phyloP scores from a whole-genome alignment of 2,329 filamentous ascomycete genomes.

The Pseudodiploospora longispora region DNA sequence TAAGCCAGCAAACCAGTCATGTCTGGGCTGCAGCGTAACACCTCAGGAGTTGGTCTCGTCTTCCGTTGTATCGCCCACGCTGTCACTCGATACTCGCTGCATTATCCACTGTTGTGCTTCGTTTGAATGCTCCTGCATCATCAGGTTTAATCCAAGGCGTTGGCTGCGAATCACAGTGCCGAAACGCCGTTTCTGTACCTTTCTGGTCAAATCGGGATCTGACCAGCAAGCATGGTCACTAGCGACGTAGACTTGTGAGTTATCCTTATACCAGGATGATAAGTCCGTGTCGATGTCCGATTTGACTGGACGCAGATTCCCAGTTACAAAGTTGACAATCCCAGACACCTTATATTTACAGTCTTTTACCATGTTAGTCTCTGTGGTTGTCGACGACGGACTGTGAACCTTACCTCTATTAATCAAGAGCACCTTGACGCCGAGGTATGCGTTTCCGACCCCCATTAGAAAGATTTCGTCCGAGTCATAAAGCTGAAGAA shows the following conservation, averaged over 20 bases:
- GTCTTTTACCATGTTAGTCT: conserved; percentile 27
- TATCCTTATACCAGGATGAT: conserved; percentile 73
- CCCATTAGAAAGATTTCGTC: conserved; percentile 79
- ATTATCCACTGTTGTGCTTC: conserved; percentile 47
- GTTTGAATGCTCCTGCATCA: conserved; percentile 47
- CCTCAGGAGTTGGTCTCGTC: conserved; percentile 26
- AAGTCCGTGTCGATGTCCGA: conserved; percentile 68
- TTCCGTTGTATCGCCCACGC: conserved; percentile 39
- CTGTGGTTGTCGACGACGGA: not conserved
- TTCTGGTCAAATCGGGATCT: conserved; percentile 50
- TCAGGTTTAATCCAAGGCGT: conserved; percentile 40
- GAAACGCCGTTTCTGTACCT: conserved; percentile 53
- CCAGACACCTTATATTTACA: conserved; percentile 62
- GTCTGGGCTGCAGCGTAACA: too few species aligned
- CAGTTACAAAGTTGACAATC: conserved; percentile 74
- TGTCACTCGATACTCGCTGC: conserved; percentile 25
- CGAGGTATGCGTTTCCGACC: conserved; percentile 80
- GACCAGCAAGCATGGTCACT: conserved; percentile 69
- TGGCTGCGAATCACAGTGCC: conserved; percentile 48
- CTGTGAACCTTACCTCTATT: conserved; percentile 54
- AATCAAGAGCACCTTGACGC: conserved; percentile 72
- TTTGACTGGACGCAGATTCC: conserved; percentile 67
- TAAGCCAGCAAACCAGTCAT: too few species aligned
- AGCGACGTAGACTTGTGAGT: conserved; percentile 73
- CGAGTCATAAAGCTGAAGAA: conserved; percentile 68